Evolutionary conservation across 805 yeast species (phyloP).

Genomic region (Danielozyma ontarioensis): DNA sequence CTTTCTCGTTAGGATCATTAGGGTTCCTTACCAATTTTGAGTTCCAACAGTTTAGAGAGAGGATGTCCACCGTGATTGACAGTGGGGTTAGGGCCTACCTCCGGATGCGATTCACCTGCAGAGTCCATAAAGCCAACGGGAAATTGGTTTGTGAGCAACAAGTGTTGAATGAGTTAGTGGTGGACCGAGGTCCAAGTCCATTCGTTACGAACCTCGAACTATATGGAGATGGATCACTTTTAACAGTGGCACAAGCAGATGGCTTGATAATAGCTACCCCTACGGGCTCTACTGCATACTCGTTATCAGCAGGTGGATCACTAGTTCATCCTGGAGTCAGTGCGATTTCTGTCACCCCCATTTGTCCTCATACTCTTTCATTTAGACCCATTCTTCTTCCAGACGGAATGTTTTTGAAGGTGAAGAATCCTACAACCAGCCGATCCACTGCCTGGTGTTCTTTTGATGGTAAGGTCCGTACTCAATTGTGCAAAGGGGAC

Average conservation of each 20-base stretch:
- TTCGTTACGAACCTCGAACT: constrained; percentile 85
- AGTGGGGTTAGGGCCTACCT: constrained; percentile 71
- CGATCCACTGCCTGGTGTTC: constrained; percentile 95
- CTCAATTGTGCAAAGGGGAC: constrained; percentile 77
- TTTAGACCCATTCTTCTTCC: constrained; percentile 91
- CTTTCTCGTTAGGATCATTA: constrained; percentile 39
- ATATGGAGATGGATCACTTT: constrained; percentile 78
- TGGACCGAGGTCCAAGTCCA: constrained; percentile 93
- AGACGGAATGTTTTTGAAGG: constrained; percentile 81
- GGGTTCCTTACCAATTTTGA: constrained; percentile 67
- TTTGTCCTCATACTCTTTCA: constrained; percentile 92
- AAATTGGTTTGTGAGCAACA: constrained; percentile 61
- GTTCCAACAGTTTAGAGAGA: constrained; percentile 64
- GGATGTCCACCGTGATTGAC: constrained; percentile 53
- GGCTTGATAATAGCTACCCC: constrained; percentile 92
- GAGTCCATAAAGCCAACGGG: constrained; percentile 52
- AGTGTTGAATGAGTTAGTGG: constrained; percentile 82
- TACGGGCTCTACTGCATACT: constrained; percentile 94
- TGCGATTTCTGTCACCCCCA: constrained; percentile 90
- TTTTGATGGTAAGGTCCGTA: constrained; percentile 87
- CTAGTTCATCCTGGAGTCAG: constrained; percentile 91
- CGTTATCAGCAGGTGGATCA: constrained; percentile 92
- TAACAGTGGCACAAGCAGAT: constrained; percentile 92
- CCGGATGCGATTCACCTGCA: constrained; percentile 84
- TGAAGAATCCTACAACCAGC: constrained; percentile 73